phyloP scores from a whole-genome alignment of 495 filamentous ascomycete species.

The Podospora comata region DNA sequence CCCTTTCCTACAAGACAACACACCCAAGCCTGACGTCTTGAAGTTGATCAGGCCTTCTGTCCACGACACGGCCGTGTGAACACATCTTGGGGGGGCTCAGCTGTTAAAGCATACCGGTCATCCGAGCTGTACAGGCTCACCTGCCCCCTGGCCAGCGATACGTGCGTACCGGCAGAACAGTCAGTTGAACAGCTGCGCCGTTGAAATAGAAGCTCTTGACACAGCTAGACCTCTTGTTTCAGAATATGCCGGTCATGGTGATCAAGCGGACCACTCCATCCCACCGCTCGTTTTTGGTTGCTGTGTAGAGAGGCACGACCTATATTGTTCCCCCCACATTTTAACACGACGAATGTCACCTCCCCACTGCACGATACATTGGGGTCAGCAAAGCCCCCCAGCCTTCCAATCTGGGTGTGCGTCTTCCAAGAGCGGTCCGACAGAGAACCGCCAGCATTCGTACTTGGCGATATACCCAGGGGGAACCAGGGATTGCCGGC shows the following conservation, averaged over 20 bases:
- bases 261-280: slow-evolving; percentile 15
- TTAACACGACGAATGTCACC: slow-evolving; percentile 2
- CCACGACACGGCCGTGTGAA: not conserved
- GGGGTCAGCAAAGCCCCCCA: not conserved
- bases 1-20: not conserved
- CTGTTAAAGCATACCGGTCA: not conserved
- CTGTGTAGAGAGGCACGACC: slow-evolving; percentile 9
- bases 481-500: not conserved
- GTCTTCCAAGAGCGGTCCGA: not conserved
- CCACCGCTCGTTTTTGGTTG: slow-evolving; percentile 8
- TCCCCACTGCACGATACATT: slow-evolving; percentile 4
- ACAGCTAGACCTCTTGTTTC: slow-evolving; percentile 21
- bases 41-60: not conserved
- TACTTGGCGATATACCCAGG: not conserved
- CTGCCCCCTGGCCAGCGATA: not conserved
- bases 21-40: not conserved
- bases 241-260: slow-evolving; percentile 17
- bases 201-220: slow-evolving; percentile 17
- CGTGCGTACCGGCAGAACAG: not conserved
- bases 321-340: slow-evolving; percentile 10
- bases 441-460: not conserved
- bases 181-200: not conserved
- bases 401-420: not conserved
- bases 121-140: not conserved
- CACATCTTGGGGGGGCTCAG: not conserved